phyloP scores from a whole-genome alignment of 169 alveolate genomes.

The Plasmodium cynomolgi region DNA sequence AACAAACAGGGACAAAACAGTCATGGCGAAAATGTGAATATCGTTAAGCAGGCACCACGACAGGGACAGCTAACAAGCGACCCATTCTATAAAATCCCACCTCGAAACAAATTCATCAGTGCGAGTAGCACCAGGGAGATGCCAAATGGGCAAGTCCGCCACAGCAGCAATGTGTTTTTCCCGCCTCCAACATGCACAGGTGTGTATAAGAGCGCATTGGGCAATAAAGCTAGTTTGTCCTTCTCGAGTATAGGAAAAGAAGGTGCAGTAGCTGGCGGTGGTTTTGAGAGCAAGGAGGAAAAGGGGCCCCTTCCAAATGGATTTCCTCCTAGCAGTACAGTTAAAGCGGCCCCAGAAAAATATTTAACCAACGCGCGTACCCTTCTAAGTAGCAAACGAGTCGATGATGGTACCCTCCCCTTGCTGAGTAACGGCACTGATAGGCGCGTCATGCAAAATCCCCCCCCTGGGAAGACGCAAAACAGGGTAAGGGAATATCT shows the following conservation, averaged over 20 bases:
- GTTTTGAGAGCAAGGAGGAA: background rate
- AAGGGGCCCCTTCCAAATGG: background rate
- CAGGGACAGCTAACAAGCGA: background rate
- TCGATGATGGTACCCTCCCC: background rate
- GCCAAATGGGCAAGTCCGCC: background rate
- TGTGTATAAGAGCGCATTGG: background rate
- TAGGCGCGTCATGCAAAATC: background rate
- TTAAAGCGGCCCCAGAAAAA: background rate
- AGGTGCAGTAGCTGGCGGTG: background rate
- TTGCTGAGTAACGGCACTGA: background rate
- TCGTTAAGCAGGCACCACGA: background rate
- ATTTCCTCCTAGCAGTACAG: background rate
- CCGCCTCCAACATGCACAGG: background rate
- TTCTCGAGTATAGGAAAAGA: background rate
- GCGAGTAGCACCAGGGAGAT: background rate
- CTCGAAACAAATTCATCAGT: background rate
- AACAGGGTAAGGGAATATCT: background rate
- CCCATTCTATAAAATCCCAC: background rate
- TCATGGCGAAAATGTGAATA: constrained; percentile 2
- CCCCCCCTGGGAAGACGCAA: background rate
- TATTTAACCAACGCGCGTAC: background rate
- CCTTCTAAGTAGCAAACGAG: background rate
- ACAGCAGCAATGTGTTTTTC: background rate
- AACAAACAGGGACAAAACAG: background rate
- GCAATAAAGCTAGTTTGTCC: background rate